Base-by-base conservation (phyloP, 148 eudicot species). In the Drosera capensis region DNA sequence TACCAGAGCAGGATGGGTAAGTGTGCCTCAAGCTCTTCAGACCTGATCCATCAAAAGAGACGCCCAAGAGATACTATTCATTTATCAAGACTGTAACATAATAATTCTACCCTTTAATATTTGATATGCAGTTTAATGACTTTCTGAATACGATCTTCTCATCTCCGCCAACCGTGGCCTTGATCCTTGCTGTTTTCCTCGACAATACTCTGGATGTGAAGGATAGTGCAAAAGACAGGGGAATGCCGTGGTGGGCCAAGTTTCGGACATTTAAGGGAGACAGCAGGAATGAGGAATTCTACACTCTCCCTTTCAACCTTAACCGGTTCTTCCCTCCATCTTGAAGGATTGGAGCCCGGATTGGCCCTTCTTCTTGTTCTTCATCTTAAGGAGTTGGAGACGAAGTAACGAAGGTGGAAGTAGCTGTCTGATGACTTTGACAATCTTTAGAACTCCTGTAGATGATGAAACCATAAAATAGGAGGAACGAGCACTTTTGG, bases 161-260 rank as follows among this genome's bases (percentile, higher is more conserved):
- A 9, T 90, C 99, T 2, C 79, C 99, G 25, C 92, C 99, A 49
- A 72, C 95, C 25, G 95, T 90, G 11, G 99, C 93, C 12, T 50
- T 90, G 45, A 63, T 85, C 8, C 64, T 90, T 12, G 77, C 94
- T 2, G 95, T 85, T 34, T 74, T 90, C 39, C 71, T 90, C 11
- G 99, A 90, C 85, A 90, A 90, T 60, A 90, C 99, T 15, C 94
- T 90, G 5, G 99, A 90, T 22, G 73, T 64, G 58, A 81, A 78
- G 71, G 88, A 90, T 66, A 81, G 85, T 48, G 94, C 99, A 1
- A 71, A 51, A 63, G 95, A 85, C 62, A 50, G 94, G 44, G 99
- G 99, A 42, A 81, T 90, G 95, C 88, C 99, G 5, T 90, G 99
- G 99, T 90, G 99, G 99, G 94, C 61, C 28, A 90, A 81, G 20